Base-by-base conservation (phyloP, 1,139 yeast genomes). In the Kodamaea plutei region DNA sequence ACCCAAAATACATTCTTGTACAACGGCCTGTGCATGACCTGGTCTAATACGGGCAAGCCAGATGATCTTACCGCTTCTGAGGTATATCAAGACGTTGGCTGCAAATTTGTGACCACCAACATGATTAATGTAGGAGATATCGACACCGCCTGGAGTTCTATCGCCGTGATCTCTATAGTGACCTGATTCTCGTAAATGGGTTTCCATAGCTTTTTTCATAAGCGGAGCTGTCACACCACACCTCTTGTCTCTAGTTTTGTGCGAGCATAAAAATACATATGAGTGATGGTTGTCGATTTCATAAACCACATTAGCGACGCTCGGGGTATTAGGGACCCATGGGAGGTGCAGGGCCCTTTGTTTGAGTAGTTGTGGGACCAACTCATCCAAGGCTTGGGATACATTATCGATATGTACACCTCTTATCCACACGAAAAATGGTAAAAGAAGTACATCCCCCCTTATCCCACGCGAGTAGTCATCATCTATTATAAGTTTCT, bases 181-280 rank as follows among this genome's bases (percentile, higher is more conserved):
- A 3, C 79, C 91, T 25, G 72, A 62, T 10, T 83, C 85, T 29
- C 93, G 66, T 24, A 88, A 62, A 45, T 82, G 73, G n/a, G 70
- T 52, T 31, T 85, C 93, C 56, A 89, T 73, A 44, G 84, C 85
- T 42, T 76, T 79, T 52, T 80, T 82, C 79, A 91, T 73, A 17
- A 87, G 72, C n/a, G 96, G 96, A 0, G 97, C 97, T 1, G 96
- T 85, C 26, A 87, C 63, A 20, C 96, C 97, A 59, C 98, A 91
- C 38, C 93, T 69, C 54, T 87, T 89, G 54, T 91, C 98, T 54
- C 97, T 76, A 4, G 94, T 85, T 30, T 71, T 66, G 56, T 91
- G 98, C 1, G 96, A 88, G 48, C 98, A 91, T 28, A 91, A 56
- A 34, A 91, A 70, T 4, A 91, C 64, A 47, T 73, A 79, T 1